phyloP scores from a whole-genome alignment of 768 basidiomycete genomes.

The Rickenella mellea region DNA sequence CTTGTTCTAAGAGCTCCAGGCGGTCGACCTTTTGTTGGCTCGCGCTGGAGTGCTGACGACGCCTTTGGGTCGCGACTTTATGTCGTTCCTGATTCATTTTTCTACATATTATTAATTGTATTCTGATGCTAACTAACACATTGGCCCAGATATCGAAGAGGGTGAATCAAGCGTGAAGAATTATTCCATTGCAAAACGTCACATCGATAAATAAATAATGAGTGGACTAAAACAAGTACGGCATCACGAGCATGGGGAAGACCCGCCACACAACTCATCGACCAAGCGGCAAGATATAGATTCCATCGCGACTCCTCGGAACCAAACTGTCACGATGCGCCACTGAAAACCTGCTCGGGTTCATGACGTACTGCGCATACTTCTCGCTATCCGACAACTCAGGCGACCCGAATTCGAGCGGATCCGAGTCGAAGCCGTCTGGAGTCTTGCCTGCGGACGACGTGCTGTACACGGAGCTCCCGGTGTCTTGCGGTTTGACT shows the following conservation, averaged over 20 bases:
- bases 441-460: background rate
- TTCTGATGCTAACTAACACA: background rate
- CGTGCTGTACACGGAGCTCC: background rate
- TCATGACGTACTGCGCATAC: background rate
- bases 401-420: background rate
- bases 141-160: too few species aligned
- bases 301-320: background rate
- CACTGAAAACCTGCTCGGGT: too few species aligned
- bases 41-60: background rate
- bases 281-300: background rate
- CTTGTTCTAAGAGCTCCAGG: slow-evolving; percentile 1
- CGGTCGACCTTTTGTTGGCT: background rate
- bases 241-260: background rate
- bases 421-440: background rate
- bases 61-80: background rate
- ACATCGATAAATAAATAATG: background rate
- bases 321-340: too few species aligned
- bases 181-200: background rate
- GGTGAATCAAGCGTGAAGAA: background rate
- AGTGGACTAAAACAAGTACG: background rate
- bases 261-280: background rate
- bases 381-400: background rate
- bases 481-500: too few species aligned
- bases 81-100: background rate
- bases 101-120: background rate